Conservation (phyloP, 495 filamentous ascomycete species). For the Viridothelium virens region DNA sequence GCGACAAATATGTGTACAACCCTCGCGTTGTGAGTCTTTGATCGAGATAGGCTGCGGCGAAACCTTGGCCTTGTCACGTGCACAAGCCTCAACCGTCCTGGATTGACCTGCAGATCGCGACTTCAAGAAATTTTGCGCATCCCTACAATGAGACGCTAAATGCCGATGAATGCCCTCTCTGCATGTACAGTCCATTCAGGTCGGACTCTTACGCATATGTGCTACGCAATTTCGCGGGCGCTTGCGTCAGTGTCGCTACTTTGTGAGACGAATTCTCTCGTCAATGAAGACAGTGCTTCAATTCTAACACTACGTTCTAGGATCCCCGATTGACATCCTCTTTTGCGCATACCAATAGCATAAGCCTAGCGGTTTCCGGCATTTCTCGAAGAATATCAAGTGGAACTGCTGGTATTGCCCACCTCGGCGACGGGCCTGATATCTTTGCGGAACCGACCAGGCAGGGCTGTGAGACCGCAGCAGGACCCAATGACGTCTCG, state of each 20-base stretch:
- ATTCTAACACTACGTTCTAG: neutral
- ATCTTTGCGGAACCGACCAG: no score
- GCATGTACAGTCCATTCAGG: neutral
- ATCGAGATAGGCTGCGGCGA: neutral
- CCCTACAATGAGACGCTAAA: neutral
- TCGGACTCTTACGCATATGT: neutral
- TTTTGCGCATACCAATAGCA: neutral
- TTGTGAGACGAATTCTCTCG: neutral
- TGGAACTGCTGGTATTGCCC: no score
- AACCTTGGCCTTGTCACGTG: neutral
- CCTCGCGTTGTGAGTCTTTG: constrained; percentile 5
- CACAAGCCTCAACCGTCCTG: neutral
- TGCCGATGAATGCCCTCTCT: constrained; percentile 3
- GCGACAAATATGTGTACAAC: neutral
- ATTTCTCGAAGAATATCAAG: no score
- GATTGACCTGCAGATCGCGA: neutral
- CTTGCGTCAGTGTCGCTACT: neutral
- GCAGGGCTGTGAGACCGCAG: no score
- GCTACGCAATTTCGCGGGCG: neutral
- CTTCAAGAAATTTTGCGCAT: neutral
- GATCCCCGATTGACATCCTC: neutral
- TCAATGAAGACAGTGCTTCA: neutral
- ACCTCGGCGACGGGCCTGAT: no score
- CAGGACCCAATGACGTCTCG: no score
- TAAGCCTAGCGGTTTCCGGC: neutral